Conservation (phyloP, 1,284 basidiomycete species). For the Fomitopsis pinicola region DNA sequence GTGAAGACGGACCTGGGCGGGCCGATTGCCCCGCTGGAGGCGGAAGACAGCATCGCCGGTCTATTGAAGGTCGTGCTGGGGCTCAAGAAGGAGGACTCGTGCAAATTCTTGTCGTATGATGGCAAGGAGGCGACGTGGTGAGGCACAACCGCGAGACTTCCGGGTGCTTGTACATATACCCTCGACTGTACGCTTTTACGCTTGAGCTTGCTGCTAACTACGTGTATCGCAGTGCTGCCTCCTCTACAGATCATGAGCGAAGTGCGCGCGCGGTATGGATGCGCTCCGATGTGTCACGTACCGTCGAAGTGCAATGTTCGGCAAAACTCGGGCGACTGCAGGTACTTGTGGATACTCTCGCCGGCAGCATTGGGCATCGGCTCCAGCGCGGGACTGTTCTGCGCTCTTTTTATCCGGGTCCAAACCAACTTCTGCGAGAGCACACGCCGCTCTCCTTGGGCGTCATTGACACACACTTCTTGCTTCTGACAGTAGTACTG, state of each 20-base stretch:
- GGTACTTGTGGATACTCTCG: too few relatives aligned
- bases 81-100: conserved; percentile 17
- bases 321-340: too few relatives aligned
- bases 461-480: too few relatives aligned
- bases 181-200: not conserved
- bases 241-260: conserved; percentile 4
- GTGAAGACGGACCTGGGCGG: conserved; percentile 34
- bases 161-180: too few relatives aligned
- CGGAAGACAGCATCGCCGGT: conserved; percentile 22
- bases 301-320: too few relatives aligned
- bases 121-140: conserved; percentile 18
- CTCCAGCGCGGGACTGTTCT: too few relatives aligned
- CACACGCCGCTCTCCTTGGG: too few relatives aligned
- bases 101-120: conserved; percentile 23
- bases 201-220: not conserved
- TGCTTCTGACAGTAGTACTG: too few relatives aligned
- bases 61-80: conserved; percentile 21
- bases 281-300: too few relatives aligned
- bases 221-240: not conserved
- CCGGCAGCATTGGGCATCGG: too few relatives aligned
- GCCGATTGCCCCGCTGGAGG: conserved; percentile 23
- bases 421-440: too few relatives aligned
- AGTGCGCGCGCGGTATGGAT: not conserved
- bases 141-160: not conserved
- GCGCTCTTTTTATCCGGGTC: too few relatives aligned